Conservation (phyloP, 192 early-diverging fungal genomes). For the Chytriomyces sp. region DNA sequence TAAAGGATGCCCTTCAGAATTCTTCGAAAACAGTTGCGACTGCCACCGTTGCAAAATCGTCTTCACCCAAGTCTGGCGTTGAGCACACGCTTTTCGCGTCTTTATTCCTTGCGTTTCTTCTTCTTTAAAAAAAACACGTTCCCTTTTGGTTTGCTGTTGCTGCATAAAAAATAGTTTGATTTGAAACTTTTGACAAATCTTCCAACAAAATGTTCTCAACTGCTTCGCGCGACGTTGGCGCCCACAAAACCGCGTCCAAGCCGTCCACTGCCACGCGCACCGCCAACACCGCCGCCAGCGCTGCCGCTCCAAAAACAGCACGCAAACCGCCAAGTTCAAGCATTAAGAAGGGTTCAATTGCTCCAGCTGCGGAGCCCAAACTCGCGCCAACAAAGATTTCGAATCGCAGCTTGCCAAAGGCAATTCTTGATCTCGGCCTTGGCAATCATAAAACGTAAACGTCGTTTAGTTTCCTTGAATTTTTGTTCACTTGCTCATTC, state of each 20-base stretch:
- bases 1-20: no score
- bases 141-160: no score
- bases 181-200: not conserved
- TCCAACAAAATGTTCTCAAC: slow-evolving; percentile 30
- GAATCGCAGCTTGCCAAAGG: slow-evolving; percentile 18
- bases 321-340: not conserved
- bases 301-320: not conserved
- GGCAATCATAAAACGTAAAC: slow-evolving; percentile 19
- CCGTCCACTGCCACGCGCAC: not conserved
- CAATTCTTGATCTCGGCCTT: slow-evolving; percentile 24
- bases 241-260: slow-evolving; percentile 1
- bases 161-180: no score
- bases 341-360: slow-evolving; percentile 1
- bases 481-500: not conserved
- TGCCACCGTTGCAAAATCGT: not conserved
- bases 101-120: no score
- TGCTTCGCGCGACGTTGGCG: slow-evolving; percentile 12
- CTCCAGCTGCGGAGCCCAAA: slow-evolving; percentile 25
- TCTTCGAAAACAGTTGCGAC: not conserved
- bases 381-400: slow-evolving; percentile 23
- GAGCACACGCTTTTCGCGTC: no score
- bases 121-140: no score
- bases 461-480: no score
- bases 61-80: not conserved
- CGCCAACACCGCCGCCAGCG: not conserved